Evolutionary conservation across 306 rosid species (phyloP).

Genomic region (Vigna unguiculata): DNA sequence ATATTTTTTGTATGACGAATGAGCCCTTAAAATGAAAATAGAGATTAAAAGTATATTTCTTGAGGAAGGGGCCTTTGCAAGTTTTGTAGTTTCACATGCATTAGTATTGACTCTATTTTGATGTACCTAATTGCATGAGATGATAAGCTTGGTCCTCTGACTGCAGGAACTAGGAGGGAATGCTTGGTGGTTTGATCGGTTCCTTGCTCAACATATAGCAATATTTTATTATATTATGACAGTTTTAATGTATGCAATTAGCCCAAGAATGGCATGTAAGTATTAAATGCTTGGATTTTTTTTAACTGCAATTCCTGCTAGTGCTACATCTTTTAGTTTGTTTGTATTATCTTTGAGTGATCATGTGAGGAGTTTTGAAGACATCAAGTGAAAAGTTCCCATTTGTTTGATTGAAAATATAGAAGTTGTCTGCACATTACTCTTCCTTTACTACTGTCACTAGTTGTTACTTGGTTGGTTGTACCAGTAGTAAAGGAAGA

Average conservation of each 20-base stretch:
- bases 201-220: conserved; percentile 96
- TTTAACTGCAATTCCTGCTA: conserved; percentile 31
- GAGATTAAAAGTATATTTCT: not conserved
- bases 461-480: conserved; percentile 13
- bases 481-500: conserved; percentile 2
- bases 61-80: not conserved
- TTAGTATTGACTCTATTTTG: conserved; percentile 27
- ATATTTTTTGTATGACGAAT: not conserved
- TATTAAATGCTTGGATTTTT: conserved; percentile 39
- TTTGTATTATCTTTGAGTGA: conserved; percentile 12
- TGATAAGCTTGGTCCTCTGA: conserved; percentile 35
- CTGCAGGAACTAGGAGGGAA: conserved; percentile 98
- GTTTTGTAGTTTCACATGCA: conserved; percentile 15
- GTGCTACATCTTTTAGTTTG: conserved; percentile 9
- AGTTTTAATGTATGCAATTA: conserved; percentile 72
- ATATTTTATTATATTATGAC: conserved; percentile 83
- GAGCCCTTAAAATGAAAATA: not conserved
- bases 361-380: conserved; percentile 32
- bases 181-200: conserved; percentile 96
- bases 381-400: conserved; percentile 15
- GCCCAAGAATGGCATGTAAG: conserved; percentile 99
- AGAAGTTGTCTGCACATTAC: conserved; percentile 16
- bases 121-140: conserved; percentile 22
- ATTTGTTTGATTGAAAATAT: not conserved
- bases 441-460: not conserved